Conservation (phyloP, 2,329 filamentous ascomycete species). For the Hypoxylon sp. region DNA sequence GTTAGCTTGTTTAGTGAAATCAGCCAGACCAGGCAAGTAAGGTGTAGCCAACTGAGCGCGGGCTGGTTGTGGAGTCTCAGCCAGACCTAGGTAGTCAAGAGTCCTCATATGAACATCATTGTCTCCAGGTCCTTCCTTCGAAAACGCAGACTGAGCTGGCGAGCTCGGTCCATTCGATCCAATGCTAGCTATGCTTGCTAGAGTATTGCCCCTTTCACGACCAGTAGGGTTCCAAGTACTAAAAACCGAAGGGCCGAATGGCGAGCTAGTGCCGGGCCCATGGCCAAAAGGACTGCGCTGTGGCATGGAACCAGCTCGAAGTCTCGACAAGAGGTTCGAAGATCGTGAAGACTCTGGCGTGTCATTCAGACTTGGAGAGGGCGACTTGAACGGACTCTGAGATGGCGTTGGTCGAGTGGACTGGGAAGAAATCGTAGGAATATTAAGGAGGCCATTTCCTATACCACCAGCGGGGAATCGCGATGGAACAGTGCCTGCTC, state of each 20-base stretch:
- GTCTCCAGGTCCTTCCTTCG: conserved; percentile 85
- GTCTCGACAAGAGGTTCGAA: conserved; percentile 82
- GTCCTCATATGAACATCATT: conserved; percentile 90
- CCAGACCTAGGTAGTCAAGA: conserved; percentile 93
- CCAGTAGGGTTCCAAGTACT: conserved; percentile 82
- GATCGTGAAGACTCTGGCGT: conserved; percentile 65
- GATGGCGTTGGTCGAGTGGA: conserved; percentile 88
- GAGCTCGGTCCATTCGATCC: conserved; percentile 92
- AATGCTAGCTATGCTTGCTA: conserved; percentile 85
- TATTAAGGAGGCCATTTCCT: conserved; percentile 68
- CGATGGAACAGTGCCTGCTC: conserved; percentile 96
- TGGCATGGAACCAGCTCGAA: conserved; percentile 94
- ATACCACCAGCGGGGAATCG: conserved; percentile 85
- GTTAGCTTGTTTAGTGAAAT: conserved; percentile 82
- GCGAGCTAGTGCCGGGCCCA: conserved; percentile 67
- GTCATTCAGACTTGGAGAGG: conserved; percentile 66
- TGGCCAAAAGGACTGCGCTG: conserved; percentile 79
- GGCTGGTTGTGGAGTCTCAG: conserved; percentile 88
- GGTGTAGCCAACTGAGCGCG: conserved; percentile 80
- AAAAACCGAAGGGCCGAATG: conserved; percentile 92
- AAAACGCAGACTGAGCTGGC: conserved; percentile 87
- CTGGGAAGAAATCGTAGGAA: conserved; percentile 75
- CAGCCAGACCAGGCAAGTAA: conserved; percentile 80
- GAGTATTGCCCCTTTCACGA: conserved; percentile 86
- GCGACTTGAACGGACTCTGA: conserved; percentile 85